phyloP scores from a whole-genome alignment of 495 filamentous ascomycete species.

The Xylaria curta region DNA sequence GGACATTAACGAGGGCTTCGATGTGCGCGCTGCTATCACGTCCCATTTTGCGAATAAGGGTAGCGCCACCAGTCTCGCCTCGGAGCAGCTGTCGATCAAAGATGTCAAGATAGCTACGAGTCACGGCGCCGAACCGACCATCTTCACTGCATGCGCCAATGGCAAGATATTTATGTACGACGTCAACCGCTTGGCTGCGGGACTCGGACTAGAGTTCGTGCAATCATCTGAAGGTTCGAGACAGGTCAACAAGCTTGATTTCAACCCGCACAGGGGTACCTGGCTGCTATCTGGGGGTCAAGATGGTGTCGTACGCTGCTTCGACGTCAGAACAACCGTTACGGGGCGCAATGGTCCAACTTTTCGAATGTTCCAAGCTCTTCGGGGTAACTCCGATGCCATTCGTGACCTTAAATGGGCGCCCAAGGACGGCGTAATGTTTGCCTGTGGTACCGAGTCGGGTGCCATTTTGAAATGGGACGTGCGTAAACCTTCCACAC shows the following conservation, averaged over 20 bases:
- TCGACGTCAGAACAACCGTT: slow-evolving; percentile 54
- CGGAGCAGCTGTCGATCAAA: slow-evolving; percentile 78
- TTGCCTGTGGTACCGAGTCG: slow-evolving; percentile 89
- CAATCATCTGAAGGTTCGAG: slow-evolving; percentile 80
- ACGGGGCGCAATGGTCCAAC: slow-evolving; percentile 48
- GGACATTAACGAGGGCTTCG: slow-evolving; percentile 74
- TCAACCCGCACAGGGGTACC: slow-evolving; percentile 81
- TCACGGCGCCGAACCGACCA: slow-evolving; percentile 53
- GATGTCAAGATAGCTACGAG: slow-evolving; percentile 82
- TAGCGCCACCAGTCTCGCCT: slow-evolving; percentile 53
- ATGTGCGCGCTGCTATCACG: slow-evolving; percentile 77
- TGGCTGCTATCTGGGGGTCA: slow-evolving; percentile 89
- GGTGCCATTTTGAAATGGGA: slow-evolving; percentile 71
- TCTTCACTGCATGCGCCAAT: slow-evolving; percentile 84
- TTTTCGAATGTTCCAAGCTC: slow-evolving; percentile 50
- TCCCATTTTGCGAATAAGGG: slow-evolving; percentile 70
- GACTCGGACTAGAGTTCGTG: slow-evolving; percentile 71
- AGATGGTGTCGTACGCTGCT: slow-evolving; percentile 81
- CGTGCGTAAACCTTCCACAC: slow-evolving; percentile 51
- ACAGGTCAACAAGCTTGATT: slow-evolving; percentile 89
- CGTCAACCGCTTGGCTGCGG: slow-evolving; percentile 62
- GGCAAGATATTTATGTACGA: slow-evolving; percentile 90
- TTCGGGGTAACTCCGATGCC: slow-evolving; percentile 69
- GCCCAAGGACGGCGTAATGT: slow-evolving; percentile 79
- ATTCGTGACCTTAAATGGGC: slow-evolving; percentile 91